A percentile compares a stretch with the other conserved stretches of the same genome.
phyloP scores from a whole-genome alignment of 2,329 filamentous ascomycete species.

The Ilyonectria destructans region DNA sequence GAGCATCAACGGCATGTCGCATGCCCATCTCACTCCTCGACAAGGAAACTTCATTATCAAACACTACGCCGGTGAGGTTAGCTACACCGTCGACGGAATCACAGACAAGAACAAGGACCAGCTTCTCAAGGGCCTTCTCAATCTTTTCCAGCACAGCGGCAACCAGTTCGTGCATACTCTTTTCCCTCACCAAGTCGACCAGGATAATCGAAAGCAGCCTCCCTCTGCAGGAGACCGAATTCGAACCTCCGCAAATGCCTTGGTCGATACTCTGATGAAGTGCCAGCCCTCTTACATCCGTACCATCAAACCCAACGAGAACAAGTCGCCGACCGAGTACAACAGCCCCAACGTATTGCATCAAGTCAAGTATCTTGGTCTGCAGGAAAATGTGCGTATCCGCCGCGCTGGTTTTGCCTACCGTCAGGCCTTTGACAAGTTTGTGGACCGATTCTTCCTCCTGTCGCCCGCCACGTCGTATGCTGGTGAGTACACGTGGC shows the following conservation, averaged over 20 bases:
- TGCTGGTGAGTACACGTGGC: conserved; percentile 97
- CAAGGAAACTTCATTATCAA: conserved; percentile 99
- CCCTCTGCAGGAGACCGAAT: conserved; percentile 98
- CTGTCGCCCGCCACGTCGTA: conserved; percentile 96
- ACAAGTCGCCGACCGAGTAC: conserved; percentile 95
- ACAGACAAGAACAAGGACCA: conserved; percentile 99
- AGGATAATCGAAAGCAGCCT: conserved; percentile 94
- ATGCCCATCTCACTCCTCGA: conserved; percentile 90
- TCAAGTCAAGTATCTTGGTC: conserved; percentile 98
- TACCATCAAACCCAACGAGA: conserved; percentile 99
- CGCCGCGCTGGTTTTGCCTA: conserved; percentile 97
- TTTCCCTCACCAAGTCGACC: conserved; percentile 94
- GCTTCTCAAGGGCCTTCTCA: conserved; percentile 92
- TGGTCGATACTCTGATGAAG: conserved; percentile 97
- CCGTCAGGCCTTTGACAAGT: conserved; percentile 97
- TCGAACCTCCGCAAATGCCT: conserved; percentile 92
- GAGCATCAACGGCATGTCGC: conserved; percentile 90
- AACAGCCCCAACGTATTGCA: conserved; percentile 94
- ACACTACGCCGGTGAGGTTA: conserved; percentile 98
- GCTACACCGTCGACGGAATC: conserved; percentile 95
- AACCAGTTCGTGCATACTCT: conserved; percentile 90
- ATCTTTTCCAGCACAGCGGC: conserved; percentile 85
- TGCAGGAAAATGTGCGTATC: conserved; percentile 99
- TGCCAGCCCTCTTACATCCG: conserved; percentile 97
- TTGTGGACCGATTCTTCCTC: conserved; percentile 96